A percentile compares a stretch with the other conserved stretches of the same genome.
Evolutionary conservation across 805 yeast genomes (phyloP).

Genomic region (Candida alai): DNA sequence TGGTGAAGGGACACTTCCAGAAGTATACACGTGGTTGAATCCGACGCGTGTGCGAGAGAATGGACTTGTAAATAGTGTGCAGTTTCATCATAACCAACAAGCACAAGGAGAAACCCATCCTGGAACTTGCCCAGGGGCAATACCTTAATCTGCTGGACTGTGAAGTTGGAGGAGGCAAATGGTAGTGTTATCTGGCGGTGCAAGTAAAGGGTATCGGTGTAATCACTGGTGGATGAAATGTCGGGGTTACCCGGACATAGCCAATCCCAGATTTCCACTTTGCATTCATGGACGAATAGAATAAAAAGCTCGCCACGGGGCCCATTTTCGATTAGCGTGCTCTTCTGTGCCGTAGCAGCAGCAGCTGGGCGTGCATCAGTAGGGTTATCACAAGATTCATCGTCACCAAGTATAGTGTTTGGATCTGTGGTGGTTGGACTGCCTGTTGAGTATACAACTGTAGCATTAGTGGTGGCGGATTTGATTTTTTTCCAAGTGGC

Average conservation of each 20-base stretch:
- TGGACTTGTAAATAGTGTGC: constrained; percentile 6
- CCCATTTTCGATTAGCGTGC: constrained; percentile 21
- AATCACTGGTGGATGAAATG: constrained; percentile 8
- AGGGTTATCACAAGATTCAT: constrained; percentile 4
- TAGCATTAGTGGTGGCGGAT: constrained; percentile 22
- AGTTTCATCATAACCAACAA: not conserved
- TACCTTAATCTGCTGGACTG: no score
- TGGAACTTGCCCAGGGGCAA: no score
- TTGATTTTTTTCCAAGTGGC: constrained; percentile 42
- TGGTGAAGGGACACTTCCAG: no score
- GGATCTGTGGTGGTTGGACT: constrained; percentile 1
- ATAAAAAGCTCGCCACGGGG: constrained; percentile 31
- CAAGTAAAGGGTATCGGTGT: constrained; percentile 24
- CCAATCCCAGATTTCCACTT: constrained; percentile 31
- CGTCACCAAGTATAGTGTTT: constrained; percentile 2
- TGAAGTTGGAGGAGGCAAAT: no score
- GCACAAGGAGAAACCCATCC: not conserved
- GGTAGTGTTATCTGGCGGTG: constrained; percentile 13
- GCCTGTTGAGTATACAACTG: not conserved
- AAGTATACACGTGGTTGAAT: no score
- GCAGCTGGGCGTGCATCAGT: constrained; percentile 2
- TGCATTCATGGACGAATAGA: constrained; percentile 15
- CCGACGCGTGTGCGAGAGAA: not conserved
- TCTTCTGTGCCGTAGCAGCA: no score
- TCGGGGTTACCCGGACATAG: not conserved